These are phyloP conservation scores for Articulospora tetracladia DNA, from an alignment of 495 filamentous ascomycete species.

Conservation along the genomic window DNA sequence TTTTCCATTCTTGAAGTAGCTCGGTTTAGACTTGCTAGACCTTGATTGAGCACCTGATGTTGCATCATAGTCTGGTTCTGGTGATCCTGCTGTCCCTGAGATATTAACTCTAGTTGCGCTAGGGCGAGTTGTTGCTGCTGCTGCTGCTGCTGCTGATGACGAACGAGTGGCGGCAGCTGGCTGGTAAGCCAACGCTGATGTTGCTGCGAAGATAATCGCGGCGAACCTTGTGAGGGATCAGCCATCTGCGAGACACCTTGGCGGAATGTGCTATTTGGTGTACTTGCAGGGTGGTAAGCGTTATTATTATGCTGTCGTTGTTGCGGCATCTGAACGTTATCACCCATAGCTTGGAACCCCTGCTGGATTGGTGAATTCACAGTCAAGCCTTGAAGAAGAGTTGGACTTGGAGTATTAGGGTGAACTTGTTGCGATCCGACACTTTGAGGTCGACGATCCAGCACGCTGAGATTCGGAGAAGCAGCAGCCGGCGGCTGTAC, in stretches of 20 bases:
- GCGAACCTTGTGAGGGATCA: neutral
- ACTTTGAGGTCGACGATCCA: slow-evolving; percentile 4
- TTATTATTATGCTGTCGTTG: neutral
- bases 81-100: slow-evolving; percentile 9
- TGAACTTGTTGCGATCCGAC: slow-evolving; percentile 4
- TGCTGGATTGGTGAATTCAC: slow-evolving; percentile 16
- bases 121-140: slow-evolving; percentile 5
- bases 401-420: slow-evolving; percentile 9
- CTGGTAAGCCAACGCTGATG: neutral
- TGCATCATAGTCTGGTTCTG: slow-evolving; percentile 1
- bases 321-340: neutral
- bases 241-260: neutral
- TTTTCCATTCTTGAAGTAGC: neutral
- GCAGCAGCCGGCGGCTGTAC: neutral
- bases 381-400: slow-evolving; percentile 7
- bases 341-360: slow-evolving; percentile 13
- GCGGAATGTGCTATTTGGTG: neutral
- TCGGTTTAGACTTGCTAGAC: neutral
- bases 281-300: neutral
- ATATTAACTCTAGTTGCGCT: neutral
- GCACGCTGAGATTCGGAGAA: slow-evolving; percentile 8
- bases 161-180: neutral
- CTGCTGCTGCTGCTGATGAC: neutral
- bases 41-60: neutral
- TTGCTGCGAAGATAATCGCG: neutral